Base-by-base conservation (phyloP, 805 yeast genomes). In the Kuraishia piskuri region DNA sequence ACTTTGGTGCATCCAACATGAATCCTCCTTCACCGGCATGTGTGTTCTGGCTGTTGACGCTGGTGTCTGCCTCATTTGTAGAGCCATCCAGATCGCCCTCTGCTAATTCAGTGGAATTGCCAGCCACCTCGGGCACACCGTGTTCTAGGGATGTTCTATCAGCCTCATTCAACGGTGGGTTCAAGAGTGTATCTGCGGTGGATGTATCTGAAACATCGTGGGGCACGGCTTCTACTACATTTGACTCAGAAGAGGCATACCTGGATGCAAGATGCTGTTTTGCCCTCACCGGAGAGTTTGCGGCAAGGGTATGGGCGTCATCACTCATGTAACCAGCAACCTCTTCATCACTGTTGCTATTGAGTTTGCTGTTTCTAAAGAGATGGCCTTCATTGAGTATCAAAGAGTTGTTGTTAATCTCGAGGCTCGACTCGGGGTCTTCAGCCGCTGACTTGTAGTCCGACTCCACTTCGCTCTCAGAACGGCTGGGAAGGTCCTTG, bases 151-250 rank as follows among this genome's bases (percentile, higher is more conserved):
- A 31, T 36, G 20, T 21, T 24, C 12, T 49, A 22, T 51, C 37
- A 51, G 37, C n/a, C 17, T 14, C 44, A 22, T n/a, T 37, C 26
- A 20, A n/a, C 22, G 17, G 23, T n/a, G 22, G 40, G 20, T n/a
- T 20, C 47, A 26, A 25, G 14, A 19, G 21, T 2, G 23, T 19
- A 22, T 17, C n/a, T 5, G 20, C 64, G 3, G 72, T 73, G 0
- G 77, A 69, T 54, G 69, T 69, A 58, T 73, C 76, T 2, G 74
- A 67, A 51, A 68, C 68, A 56, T 67, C 67, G 56, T 68, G 68
- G 2, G 69, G 64, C 25, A 59, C 66, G 57, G 40, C 40, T 12
- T 31, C 40, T 12, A 8, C 17, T 12, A 5, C 40, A 12, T 14
- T 31, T 31, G 40, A 31, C 14, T 31, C 40, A 31, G 17, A 6